Percentiles rank a stretch among this genome's conserved stretches.
Evolutionary conservation across 176 grass and related monocot genomes (phyloP).

Genomic region (Thinopyrum elongatum): DNA sequence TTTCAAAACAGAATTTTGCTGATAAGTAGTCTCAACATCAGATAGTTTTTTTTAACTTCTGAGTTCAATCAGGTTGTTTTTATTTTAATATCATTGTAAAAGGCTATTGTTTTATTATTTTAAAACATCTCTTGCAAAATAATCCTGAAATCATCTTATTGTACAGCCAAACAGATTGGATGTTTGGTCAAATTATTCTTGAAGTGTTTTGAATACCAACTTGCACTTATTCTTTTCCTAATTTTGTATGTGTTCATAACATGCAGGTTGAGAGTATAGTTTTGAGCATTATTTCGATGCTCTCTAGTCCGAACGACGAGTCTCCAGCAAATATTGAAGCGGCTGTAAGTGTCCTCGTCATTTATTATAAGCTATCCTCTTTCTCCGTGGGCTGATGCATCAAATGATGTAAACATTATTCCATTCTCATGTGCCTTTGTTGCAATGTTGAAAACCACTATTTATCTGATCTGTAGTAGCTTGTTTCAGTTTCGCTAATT

Average conservation of each 20-base stretch:
- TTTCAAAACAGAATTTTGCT: background rate
- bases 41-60: background rate
- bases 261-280: slow-evolving; percentile 95
- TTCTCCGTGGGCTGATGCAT: background rate
- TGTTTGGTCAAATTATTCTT: background rate
- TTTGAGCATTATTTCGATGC: slow-evolving; percentile 95
- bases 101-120: background rate
- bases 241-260: slow-evolving; percentile 4
- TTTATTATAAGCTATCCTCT: background rate
- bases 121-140: background rate
- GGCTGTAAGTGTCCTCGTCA: slow-evolving; percentile 64
- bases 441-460: background rate
- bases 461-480: background rate
- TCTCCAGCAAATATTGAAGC: slow-evolving; percentile 94
- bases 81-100: background rate
- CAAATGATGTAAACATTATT: background rate
- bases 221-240: background rate
- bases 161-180: background rate
- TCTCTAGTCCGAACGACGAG: slow-evolving; percentile 90
- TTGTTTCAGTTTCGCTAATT: background rate
- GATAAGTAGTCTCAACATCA: background rate
- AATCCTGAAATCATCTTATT: background rate
- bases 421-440: background rate
- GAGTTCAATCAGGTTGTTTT: background rate
- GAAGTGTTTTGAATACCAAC: background rate